These are phyloP conservation scores for Coemansia sp. DNA, from an alignment of 192 early-diverging fungal species.

Conservation along the genomic window DNA sequence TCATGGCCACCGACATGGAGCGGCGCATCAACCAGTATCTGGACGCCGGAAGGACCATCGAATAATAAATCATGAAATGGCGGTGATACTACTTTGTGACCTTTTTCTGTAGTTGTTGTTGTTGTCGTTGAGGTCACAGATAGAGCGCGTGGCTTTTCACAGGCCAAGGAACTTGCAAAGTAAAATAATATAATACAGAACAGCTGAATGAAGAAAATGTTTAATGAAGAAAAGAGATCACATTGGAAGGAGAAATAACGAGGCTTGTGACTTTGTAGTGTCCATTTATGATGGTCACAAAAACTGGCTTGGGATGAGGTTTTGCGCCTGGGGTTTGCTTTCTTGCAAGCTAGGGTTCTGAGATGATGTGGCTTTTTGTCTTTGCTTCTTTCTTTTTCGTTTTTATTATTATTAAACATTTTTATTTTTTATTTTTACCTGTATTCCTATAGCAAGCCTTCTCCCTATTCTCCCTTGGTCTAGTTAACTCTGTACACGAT, in stretches of 20 bases:
- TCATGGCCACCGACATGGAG: slow-evolving; percentile 47
- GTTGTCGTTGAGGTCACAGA: background rate
- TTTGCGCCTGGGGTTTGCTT: too few relatives aligned
- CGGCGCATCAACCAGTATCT: slow-evolving; percentile 29
- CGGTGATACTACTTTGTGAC: background rate
- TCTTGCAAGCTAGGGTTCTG: too few relatives aligned
- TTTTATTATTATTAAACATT: slow-evolving; percentile 3
- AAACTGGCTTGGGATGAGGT: too few relatives aligned
- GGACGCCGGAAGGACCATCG: slow-evolving; percentile 17
- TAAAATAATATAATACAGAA: background rate
- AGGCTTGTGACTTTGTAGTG: too few relatives aligned
- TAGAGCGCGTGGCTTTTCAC: slow-evolving; percentile 6
- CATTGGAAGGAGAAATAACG: too few relatives aligned
- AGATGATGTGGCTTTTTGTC: background rate
- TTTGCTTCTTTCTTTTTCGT: slow-evolving; percentile 2
- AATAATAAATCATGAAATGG: slow-evolving; percentile 7
- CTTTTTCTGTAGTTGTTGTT: too few relatives aligned
- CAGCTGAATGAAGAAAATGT: background rate
- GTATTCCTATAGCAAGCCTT: background rate
- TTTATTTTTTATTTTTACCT: slow-evolving; percentile 5
- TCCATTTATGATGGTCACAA: too few relatives aligned
- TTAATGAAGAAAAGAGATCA: too few relatives aligned
- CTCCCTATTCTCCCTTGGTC: background rate
- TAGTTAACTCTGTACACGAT: background rate
- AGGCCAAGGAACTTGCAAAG: background rate